A percentile compares a stretch with the other conserved stretches of the same genome.
phyloP scores from a whole-genome alignment of 495 filamentous ascomycete species.

The Peziza echinospora region DNA sequence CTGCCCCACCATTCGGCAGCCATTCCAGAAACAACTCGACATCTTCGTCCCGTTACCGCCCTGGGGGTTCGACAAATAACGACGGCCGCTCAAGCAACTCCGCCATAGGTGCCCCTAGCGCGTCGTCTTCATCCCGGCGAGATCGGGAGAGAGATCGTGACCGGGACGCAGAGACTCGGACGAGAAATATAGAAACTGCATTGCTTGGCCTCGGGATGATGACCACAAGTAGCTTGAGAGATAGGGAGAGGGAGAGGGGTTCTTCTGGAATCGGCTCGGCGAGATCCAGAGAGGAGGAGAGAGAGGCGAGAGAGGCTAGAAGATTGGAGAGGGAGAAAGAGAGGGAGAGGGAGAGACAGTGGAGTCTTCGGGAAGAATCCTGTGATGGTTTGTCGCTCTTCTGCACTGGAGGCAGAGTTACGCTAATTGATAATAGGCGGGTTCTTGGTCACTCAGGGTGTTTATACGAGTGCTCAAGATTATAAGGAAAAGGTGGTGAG shows the following conservation, averaged over 20 bases:
- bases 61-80: constrained; percentile 10
- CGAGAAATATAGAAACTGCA: constrained; percentile 12
- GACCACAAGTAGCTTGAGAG: constrained; percentile 11
- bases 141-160: constrained; percentile 2
- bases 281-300: constrained; percentile 37
- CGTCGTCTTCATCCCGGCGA: constrained; percentile 3
- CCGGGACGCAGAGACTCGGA: constrained; percentile 9
- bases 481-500: constrained; percentile 78
- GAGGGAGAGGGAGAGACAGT: constrained; percentile 61
- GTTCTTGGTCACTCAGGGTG: constrained; percentile 80
- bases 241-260: constrained; percentile 15
- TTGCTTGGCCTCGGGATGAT: constrained; percentile 13
- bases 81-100: constrained; percentile 12
- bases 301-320: constrained; percentile 72
- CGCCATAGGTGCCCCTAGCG: constrained; percentile 4
- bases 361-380: constrained; percentile 31
- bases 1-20: constrained; percentile 11
- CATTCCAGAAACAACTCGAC: constrained; percentile 12
- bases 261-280: not conserved
- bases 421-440: constrained; percentile 29
- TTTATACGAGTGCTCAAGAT: constrained; percentile 80
- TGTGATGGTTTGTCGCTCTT: not conserved
- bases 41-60: constrained; percentile 10
- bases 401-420: not conserved
- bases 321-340: constrained; percentile 64